Percentiles rank a stretch among this genome's conserved stretches.
These are phyloP conservation scores for Sporothrix brunneoviolacea DNA, from an alignment of 2,329 filamentous ascomycete genomes.

Conservation along the genomic window DNA sequence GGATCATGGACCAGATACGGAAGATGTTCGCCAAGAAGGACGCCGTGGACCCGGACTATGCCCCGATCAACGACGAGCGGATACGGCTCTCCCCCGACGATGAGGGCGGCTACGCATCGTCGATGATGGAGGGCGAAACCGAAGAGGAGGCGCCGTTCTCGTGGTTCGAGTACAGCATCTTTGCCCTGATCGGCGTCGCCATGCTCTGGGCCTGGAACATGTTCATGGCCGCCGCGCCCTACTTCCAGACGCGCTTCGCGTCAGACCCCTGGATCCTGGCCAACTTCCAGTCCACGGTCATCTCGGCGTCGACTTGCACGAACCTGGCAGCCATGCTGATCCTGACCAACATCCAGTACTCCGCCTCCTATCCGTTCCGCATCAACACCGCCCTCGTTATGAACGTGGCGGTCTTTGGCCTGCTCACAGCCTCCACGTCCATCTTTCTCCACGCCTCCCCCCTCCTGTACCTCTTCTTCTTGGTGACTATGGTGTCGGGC, in stretches of 20 bases:
- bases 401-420: conserved; percentile 67
- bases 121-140: conserved; percentile 23
- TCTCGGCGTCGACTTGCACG: conserved; percentile 77
- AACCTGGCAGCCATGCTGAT: conserved; percentile 72
- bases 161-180: conserved; percentile 79
- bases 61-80: conserved; percentile 23
- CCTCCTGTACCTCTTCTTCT: conserved; percentile 66
- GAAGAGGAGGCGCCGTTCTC: conserved; percentile 56
- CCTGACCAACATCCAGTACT: conserved; percentile 71
- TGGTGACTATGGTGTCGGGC: conserved; percentile 74
- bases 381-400: conserved; percentile 72
- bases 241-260: conserved; percentile 79
- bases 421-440: conserved; percentile 75
- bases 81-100: conserved; percentile 24
- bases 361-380: conserved; percentile 80
- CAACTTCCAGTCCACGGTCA: conserved; percentile 85
- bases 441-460: conserved; percentile 57
- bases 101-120: conserved; percentile 20
- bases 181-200: conserved; percentile 76
- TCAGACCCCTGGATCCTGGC: conserved; percentile 62
- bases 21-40: conserved; percentile 26
- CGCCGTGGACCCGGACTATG: conserved; percentile 28
- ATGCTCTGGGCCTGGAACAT: conserved; percentile 99
- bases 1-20: conserved; percentile 34
- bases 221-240: conserved; percentile 91